A percentile compares a stretch with the other conserved stretches of the same genome.
Conservation (phyloP, 1,139 yeast genomes). For the Yamadazyma jaroonii region DNA sequence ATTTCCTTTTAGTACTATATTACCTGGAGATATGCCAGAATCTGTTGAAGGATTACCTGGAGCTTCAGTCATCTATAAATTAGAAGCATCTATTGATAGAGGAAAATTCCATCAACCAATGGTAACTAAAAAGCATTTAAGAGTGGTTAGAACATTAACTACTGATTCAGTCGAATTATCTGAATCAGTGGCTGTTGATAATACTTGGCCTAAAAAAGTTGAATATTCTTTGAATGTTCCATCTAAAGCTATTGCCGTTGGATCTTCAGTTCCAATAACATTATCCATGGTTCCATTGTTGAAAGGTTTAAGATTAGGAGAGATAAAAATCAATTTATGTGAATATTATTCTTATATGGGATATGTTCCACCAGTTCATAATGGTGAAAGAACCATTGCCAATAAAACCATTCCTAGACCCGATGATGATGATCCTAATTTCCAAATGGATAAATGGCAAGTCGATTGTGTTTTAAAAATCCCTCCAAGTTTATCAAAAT, state of each 20-base stretch:
- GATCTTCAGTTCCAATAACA: conserved; percentile 70
- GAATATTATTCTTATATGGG: conserved; percentile 70
- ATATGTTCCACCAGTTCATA: conserved; percentile 49
- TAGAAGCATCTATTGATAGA: conserved; percentile 80
- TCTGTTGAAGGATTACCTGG: conserved; percentile 90
- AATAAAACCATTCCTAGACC: conserved; percentile 36
- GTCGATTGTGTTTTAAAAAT: conserved; percentile 55
- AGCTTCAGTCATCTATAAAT: conserved; percentile 71
- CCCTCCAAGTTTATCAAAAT: conserved; percentile 69
- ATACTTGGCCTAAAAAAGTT: conserved; percentile 93
- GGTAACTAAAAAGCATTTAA: conserved; percentile 65
- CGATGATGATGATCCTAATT: conserved; percentile 35
- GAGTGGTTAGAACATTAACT: conserved; percentile 85
- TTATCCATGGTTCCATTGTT: conserved; percentile 73
- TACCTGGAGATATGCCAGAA: conserved; percentile 86
- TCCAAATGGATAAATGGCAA: conserved; percentile 74
- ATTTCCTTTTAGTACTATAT: conserved; percentile 79
- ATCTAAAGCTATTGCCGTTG: conserved; percentile 85
- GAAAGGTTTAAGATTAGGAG: conserved; percentile 79
- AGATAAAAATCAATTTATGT: conserved; percentile 59
- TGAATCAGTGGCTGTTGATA: conserved; percentile 92
- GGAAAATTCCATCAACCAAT: conserved; percentile 72
- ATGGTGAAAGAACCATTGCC: conserved; percentile 57
- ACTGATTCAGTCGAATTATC: conserved; percentile 85
- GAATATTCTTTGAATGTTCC: conserved; percentile 89